phyloP scores from a whole-genome alignment of 345 rosid genomes.

The Euphorbia peplus region DNA sequence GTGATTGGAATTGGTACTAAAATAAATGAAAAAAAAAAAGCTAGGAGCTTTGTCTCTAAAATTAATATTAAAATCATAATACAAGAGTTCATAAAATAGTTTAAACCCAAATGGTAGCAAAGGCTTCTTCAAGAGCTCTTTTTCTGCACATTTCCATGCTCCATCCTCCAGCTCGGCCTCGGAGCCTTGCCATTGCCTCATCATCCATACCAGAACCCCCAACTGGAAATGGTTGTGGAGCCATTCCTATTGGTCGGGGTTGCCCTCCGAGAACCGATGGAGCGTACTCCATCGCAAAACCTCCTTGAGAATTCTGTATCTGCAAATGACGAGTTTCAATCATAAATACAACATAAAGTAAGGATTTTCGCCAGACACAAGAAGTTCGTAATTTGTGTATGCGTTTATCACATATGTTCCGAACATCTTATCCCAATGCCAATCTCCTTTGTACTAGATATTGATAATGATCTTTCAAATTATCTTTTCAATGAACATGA shows the following conservation, averaged over 20 bases:
- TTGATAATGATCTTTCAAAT: no score
- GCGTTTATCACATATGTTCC: no score
- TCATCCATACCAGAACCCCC: conserved; percentile 53
- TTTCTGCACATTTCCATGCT: conserved; percentile 73
- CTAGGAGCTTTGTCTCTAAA: no score
- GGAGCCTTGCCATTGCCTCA: conserved; percentile 64
- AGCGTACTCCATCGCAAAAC: conserved; percentile 41
- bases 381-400: not conserved
- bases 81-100: no score
- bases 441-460: no score
- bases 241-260: conserved; percentile 75
- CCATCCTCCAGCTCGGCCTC: conserved; percentile 86
- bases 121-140: conserved; percentile 92
- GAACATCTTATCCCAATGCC: no score
- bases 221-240: conserved; percentile 71
- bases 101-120: conserved; percentile 77
- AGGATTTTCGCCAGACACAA: not conserved
- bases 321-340: conserved; percentile 5
- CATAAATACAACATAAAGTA: no score
- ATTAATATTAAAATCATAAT: no score
- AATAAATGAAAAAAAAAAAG: no score
- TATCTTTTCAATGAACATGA: no score
- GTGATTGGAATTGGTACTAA: no score
- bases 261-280: conserved; percentile 65
- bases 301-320: conserved; percentile 45